A percentile compares a stretch with the other conserved stretches of the same genome.
phyloP scores from a whole-genome alignment of 306 rosid genomes.

The Albizia julibrissin region DNA sequence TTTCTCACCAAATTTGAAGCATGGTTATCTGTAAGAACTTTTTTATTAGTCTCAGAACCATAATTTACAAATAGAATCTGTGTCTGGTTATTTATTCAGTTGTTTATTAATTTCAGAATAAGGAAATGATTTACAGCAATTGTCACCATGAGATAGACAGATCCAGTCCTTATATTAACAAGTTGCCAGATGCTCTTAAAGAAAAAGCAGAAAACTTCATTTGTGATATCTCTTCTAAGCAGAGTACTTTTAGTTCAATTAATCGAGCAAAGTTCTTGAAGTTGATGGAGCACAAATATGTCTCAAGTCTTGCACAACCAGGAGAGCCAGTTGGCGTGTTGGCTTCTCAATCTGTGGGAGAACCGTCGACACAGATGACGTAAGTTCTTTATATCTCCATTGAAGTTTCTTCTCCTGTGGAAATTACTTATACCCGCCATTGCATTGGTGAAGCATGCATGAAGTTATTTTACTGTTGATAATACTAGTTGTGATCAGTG shows the following conservation, averaged over 20 bases:
- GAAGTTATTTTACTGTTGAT: neutral
- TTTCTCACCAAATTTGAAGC: slow-evolving; percentile 79
- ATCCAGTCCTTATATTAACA: slow-evolving; percentile 61
- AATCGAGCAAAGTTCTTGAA: slow-evolving; percentile 54
- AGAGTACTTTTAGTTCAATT: slow-evolving; percentile 37
- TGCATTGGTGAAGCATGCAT: neutral
- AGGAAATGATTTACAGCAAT: slow-evolving; percentile 62
- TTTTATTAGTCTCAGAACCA: slow-evolving; percentile 23
- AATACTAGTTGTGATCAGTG: slow-evolving; percentile 7
- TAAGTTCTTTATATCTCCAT: slow-evolving; percentile 36
- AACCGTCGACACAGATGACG: slow-evolving; percentile 99
- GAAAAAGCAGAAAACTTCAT: slow-evolving; percentile 56
- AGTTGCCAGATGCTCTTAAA: slow-evolving; percentile 69
- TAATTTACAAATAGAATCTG: slow-evolving; percentile 25
- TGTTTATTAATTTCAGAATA: slow-evolving; percentile 64
- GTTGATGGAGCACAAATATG: slow-evolving; percentile 89
- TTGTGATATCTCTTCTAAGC: slow-evolving; percentile 37
- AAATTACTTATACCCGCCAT: neutral
- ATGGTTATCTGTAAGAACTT: slow-evolving; percentile 56
- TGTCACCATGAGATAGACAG: slow-evolving; percentile 57
- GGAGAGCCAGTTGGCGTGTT: slow-evolving; percentile 98
- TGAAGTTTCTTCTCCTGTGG: neutral
- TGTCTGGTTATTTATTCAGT: slow-evolving; percentile 27
- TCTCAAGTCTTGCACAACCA: slow-evolving; percentile 86
- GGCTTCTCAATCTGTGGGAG: slow-evolving; percentile 95